A percentile compares a stretch with the other conserved stretches of the same genome.
phyloP scores from a whole-genome alignment of 495 filamentous ascomycete species.

The Lasiosphaeris hirsuta region DNA sequence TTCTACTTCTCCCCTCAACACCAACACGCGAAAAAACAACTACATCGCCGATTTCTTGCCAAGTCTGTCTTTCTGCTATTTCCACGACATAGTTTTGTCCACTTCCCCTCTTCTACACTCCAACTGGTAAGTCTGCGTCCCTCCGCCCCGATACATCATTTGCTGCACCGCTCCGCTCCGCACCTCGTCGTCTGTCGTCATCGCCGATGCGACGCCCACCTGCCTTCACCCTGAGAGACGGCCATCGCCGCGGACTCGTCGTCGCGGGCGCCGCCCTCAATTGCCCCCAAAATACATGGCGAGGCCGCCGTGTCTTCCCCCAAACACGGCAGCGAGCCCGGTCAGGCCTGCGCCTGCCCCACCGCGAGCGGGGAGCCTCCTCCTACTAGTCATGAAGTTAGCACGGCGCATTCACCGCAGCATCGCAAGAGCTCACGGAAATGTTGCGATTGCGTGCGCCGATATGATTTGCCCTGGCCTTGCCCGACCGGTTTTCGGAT shows the following conservation, averaged over 20 bases:
- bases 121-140: slow-evolving; percentile 26
- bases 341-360: slow-evolving; percentile 29
- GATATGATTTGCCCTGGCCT: slow-evolving; percentile 1
- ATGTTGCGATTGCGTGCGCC: slow-evolving; percentile 1
- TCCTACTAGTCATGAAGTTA: slow-evolving; percentile 26
- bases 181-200: slow-evolving; percentile 33
- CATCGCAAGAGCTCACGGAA: slow-evolving; percentile 8
- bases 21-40: slow-evolving; percentile 16
- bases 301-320: neutral
- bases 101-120: slow-evolving; percentile 12
- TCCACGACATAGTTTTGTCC: slow-evolving; percentile 3
- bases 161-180: slow-evolving; percentile 23
- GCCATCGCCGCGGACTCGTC: slow-evolving; percentile 12
- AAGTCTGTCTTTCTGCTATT: slow-evolving; percentile 4
- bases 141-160: slow-evolving; percentile 13
- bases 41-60: slow-evolving; percentile 12
- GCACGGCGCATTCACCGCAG: slow-evolving; percentile 23
- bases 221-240: slow-evolving; percentile 11
- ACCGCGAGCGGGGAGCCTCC: slow-evolving; percentile 29
- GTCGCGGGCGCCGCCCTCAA: slow-evolving; percentile 13
- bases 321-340: slow-evolving; percentile 15
- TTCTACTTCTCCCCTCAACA: slow-evolving; percentile 26
- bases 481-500: neutral
- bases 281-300: slow-evolving; percentile 12
- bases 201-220: slow-evolving; percentile 30